Evolutionary conservation across 140 eudicot species (phyloP).

Genomic region (Flaveria floridana): DNA sequence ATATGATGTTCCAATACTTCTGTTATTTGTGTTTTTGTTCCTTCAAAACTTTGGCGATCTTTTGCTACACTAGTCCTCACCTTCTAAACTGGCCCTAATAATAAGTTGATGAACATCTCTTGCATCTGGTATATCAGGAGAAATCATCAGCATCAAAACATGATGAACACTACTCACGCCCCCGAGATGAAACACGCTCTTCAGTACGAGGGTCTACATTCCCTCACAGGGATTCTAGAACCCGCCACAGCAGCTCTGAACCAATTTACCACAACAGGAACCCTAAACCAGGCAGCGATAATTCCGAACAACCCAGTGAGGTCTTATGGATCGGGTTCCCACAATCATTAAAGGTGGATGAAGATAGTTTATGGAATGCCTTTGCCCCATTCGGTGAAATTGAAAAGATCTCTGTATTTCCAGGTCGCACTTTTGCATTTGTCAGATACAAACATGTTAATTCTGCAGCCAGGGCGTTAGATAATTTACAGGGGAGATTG

Average conservation of each 20-base stretch:
- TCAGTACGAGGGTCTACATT: slow-evolving; percentile 46
- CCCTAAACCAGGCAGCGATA: slow-evolving; percentile 44
- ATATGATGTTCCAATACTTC: neutral
- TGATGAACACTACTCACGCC: slow-evolving; percentile 49
- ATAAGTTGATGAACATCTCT: slow-evolving; percentile 25
- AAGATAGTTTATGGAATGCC: slow-evolving; percentile 56
- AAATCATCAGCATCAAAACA: slow-evolving; percentile 52
- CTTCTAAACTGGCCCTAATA: slow-evolving; percentile 17
- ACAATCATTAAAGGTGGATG: slow-evolving; percentile 66
- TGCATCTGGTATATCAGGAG: slow-evolving; percentile 55
- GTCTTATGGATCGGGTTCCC: slow-evolving; percentile 95
- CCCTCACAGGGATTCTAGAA: slow-evolving; percentile 57
- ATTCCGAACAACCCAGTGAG: slow-evolving; percentile 70
- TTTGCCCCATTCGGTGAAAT: slow-evolving; percentile 86
- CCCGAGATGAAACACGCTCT: slow-evolving; percentile 59
- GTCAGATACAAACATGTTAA: slow-evolving; percentile 54
- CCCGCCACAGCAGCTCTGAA: slow-evolving; percentile 52
- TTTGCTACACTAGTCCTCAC: slow-evolving; percentile 10
- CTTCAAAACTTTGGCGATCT: slow-evolving; percentile 6
- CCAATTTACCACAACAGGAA: slow-evolving; percentile 39
- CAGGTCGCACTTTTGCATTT: slow-evolving; percentile 85
- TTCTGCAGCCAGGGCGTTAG: slow-evolving; percentile 76
- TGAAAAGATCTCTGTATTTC: slow-evolving; percentile 72
- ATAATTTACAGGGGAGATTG: slow-evolving; percentile 69
- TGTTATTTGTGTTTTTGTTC: neutral